Evolutionary conservation across 2,329 filamentous ascomycete species (phyloP), one percentile per base, ranked within the genome.

Genomic region (Trichoderma harzianum): DNA sequence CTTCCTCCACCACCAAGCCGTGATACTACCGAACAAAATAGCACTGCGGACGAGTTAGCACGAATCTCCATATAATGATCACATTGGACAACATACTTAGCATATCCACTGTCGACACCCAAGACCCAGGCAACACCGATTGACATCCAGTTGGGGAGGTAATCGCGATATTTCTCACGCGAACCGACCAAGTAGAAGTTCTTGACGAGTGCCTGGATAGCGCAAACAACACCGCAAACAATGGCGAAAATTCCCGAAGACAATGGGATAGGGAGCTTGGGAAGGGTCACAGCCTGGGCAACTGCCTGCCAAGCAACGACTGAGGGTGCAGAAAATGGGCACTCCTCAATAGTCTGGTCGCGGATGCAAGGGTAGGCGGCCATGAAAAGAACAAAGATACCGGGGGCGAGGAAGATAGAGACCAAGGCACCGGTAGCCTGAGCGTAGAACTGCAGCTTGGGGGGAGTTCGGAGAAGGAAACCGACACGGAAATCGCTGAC

Each of bases 281-380:
- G 86, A 71, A 86, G 83, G 1, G 88, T 90, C 55, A 90, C 87
- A 21, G 88, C 89, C 61, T 87, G 70, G 2, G 91, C 89, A 7
- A 92, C 88, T 5, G 90, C 90, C 53, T 86, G 84, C 90, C 90
- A 92, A 0, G 90, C 90, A 0, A 86, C 81, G 16, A 92, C 90
- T 2, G 89, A 90, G 4, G 90, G 90, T 1, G 88, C 88, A 10
- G 79, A 77, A 81, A 92, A 93, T 36, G 87, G 81, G 78, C 90
- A 92, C 12, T 73, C 72, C 72, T 5, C 71, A 47, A 43, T 53
- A 26, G 86, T 83, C 72, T 77, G 74, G 8, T 86, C 82, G 77
- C 89, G 85, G 75, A 92, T 90, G 78, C 91, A 92, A 1, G 90
- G 90, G 78, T 93, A 92, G 0, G 91, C 91, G 6, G 86, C 85